These are phyloP conservation scores for Puccinia polysora DNA, from an alignment of 1,284 basidiomycete genomes.

Conservation along the genomic window DNA sequence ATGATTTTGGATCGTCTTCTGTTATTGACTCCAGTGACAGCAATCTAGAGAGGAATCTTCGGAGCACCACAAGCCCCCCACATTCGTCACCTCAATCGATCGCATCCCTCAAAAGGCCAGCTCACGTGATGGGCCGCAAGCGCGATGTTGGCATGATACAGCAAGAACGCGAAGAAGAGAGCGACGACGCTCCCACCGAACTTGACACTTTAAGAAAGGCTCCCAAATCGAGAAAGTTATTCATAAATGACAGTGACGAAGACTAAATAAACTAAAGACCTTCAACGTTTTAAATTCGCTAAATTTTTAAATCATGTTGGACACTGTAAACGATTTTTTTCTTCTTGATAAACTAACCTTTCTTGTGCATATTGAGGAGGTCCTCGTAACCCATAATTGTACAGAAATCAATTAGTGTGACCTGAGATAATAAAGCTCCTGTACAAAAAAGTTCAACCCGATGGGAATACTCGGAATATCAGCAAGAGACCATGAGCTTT, in stretches of 20 bases:
- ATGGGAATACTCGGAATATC: too few relatives aligned
- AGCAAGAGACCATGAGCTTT: too few relatives aligned
- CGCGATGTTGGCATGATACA: conserved; percentile 1
- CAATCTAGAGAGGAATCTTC: background rate
- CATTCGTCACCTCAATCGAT: conserved; percentile 14
- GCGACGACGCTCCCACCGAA: conserved; percentile 18
- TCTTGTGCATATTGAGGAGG: too few relatives aligned
- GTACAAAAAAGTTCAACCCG: too few relatives aligned
- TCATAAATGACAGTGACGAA: conserved; percentile 38
- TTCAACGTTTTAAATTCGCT: too few relatives aligned
- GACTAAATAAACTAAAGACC: too few relatives aligned
- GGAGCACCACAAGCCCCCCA: conserved; percentile 1
- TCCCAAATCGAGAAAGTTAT: conserved; percentile 20
- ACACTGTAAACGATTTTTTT: too few relatives aligned
- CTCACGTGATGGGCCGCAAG: conserved; percentile 14
- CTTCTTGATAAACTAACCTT: too few relatives aligned
- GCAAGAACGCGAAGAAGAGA: background rate
- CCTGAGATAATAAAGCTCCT: too few relatives aligned
- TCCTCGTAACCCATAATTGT: too few relatives aligned
- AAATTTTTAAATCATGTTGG: too few relatives aligned
- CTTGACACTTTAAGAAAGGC: background rate
- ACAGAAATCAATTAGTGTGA: too few relatives aligned
- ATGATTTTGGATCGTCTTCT: background rate
- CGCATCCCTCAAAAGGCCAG: background rate
- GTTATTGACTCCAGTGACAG: background rate